These are phyloP conservation scores for Oryza meridionalis DNA, from an alignment of 176 grass and related monocot species.

Conservation along the genomic window DNA sequence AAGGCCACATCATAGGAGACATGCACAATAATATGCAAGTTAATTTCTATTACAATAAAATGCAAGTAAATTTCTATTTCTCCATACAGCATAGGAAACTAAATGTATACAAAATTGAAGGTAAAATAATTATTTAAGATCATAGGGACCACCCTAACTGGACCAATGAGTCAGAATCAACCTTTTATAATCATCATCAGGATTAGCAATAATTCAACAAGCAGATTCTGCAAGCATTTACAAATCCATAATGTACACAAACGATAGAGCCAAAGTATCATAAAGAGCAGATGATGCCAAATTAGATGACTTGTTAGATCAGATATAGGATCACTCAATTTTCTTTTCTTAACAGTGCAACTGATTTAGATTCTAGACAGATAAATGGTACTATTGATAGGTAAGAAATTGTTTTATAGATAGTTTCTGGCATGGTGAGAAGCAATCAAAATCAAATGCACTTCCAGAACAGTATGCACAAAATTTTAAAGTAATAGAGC, in stretches of 20 bases:
- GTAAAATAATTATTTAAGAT: neutral
- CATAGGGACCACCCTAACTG: conserved; percentile 3
- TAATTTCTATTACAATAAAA: neutral
- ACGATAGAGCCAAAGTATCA: conserved; percentile 1
- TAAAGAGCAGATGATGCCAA: conserved; percentile 6
- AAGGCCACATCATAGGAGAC: neutral
- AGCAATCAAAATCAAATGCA: neutral
- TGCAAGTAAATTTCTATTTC: conserved; percentile 6
- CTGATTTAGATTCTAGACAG: neutral
- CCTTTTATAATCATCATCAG: conserved; percentile 13
- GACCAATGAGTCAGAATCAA: neutral
- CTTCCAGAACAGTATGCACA: conserved; percentile 15
- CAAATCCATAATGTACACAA: neutral
- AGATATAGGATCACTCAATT: neutral
- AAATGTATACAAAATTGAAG: neutral
- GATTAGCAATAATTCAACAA: conserved; percentile 7
- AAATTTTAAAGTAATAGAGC: conserved; percentile 27
- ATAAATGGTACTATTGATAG: neutral
- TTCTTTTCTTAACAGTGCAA: neutral
- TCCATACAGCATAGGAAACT: neutral
- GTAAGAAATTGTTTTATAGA: neutral
- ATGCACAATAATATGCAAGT: conserved; percentile 4
- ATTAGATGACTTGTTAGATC: neutral
- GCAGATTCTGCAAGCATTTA: conserved; percentile 14
- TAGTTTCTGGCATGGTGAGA: conserved; percentile 7